These are phyloP conservation scores for Penicillium sclerotiorum DNA, from an alignment of 2,329 filamentous ascomycete genomes.

Conservation along the genomic window DNA sequence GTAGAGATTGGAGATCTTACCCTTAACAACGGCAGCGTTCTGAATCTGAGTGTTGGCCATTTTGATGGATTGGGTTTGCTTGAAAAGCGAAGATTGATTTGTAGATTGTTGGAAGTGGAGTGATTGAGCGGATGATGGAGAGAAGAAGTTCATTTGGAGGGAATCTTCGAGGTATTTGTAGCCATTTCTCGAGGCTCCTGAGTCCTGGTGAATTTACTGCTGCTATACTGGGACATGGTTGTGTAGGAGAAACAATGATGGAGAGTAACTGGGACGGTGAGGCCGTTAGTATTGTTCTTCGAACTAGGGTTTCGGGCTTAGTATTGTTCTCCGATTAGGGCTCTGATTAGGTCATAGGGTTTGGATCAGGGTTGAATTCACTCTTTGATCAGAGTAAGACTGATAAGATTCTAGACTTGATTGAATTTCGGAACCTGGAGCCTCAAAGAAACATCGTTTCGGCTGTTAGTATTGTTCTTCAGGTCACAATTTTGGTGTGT, in stretches of 20 bases:
- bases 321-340: neutral
- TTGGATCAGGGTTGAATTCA: too few relatives aligned
- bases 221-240: too few relatives aligned
- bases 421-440: neutral
- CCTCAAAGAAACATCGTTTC: neutral
- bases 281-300: neutral
- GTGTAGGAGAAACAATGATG: too few relatives aligned
- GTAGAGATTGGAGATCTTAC: conserved; percentile 9
- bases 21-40: conserved; percentile 26
- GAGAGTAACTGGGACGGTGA: too few relatives aligned
- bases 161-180: conserved; percentile 2
- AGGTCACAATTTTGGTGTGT: conserved; percentile 1
- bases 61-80: conserved; percentile 18
- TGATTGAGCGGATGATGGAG: conserved; percentile 10
- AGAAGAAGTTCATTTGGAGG: conserved; percentile 2
- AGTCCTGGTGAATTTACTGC: neutral
- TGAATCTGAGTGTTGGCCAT: conserved; percentile 28
- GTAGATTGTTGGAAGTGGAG: conserved; percentile 5
- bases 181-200: neutral
- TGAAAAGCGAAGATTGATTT: conserved; percentile 11
- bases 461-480: conserved; percentile 13
- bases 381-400: too few relatives aligned
- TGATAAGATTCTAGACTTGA: too few relatives aligned
- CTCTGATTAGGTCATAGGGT: neutral
- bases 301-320: neutral